These are phyloP conservation scores for Naumovozyma castellii DNA, from an alignment of 805 yeast species.

Conservation along the genomic window DNA sequence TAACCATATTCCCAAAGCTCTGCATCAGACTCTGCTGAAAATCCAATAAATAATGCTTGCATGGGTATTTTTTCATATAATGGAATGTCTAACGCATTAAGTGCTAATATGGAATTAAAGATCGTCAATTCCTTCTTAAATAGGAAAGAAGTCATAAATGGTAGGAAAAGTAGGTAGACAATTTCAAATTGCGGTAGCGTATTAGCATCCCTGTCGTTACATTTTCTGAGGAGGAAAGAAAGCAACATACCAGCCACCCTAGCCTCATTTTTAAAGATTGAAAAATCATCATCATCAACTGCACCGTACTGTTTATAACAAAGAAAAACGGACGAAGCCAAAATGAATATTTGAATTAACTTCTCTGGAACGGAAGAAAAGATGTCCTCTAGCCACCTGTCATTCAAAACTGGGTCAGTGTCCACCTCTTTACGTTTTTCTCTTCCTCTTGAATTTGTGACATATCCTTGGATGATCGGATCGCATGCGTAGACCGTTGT, in stretches of 20 bases:
- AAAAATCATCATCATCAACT: constrained; percentile 1
- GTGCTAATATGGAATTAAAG: constrained; percentile 26
- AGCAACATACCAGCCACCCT: neutral
- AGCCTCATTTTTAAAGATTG: neutral
- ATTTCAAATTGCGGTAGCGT: constrained; percentile 22
- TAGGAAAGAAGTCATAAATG: constrained; percentile 25
- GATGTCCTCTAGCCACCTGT: too few species aligned
- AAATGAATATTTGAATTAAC: neutral
- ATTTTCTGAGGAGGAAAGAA: neutral
- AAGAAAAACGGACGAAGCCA: neutral
- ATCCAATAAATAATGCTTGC: constrained; percentile 17
- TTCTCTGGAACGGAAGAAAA: neutral
- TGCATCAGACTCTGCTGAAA: constrained; percentile 14
- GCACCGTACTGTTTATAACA: constrained; percentile 1
- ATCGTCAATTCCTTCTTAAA: constrained; percentile 19
- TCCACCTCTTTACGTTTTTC: neutral
- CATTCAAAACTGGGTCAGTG: too few species aligned
- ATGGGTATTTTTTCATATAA: constrained; percentile 14
- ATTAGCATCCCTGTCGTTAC: neutral
- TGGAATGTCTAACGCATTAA: constrained; percentile 24
- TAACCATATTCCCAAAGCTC: neutral
- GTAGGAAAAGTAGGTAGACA: constrained; percentile 28
- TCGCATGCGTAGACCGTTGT: neutral
- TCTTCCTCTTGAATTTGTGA: neutral
- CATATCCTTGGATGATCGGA: neutral